Evolutionary conservation across 2,329 filamentous ascomycete genomes (phyloP), one percentile per base, ranked within the genome.

Genomic region (Fusarium oxysporum): DNA sequence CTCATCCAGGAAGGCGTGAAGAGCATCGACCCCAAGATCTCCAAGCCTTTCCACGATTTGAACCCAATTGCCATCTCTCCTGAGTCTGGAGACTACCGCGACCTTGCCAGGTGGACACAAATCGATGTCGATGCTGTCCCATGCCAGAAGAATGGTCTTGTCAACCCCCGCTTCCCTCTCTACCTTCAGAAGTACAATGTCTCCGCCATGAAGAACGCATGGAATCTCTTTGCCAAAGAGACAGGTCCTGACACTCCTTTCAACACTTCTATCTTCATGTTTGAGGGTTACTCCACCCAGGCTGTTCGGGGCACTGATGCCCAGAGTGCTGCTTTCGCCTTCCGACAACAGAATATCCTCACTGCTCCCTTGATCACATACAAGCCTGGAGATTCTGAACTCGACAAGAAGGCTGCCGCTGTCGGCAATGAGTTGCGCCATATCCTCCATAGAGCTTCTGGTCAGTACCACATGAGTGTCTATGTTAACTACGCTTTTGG

Each of bases 401-500:
- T 75, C 3, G 75, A 77, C n/a, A 28, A 72, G 25, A 68, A 55
- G 48, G 73, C 75, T 14, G 75, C 73, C 3, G 44, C 63, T 5
- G 32, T 78, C 0, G 76, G 76, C 1, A 63, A 60, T 12, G 44
- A 70, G 33, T 32, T 78, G 33, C 73, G 74, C 3, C 10, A 61
- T 8, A 73, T 74, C 5, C 51, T 76, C 16, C 69, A 77, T 28
- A 47, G 45, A 23, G 73, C 44, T 19, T 68, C 67, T 14, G 73
- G 65, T 0, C 50, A 61, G 3, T 50, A 47, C 0, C 35, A 72
- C 14, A 72, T 75, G 74, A 59, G 57, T 30, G 71, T 74, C 10
- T 78, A 89, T 63, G 81, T 87, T 57, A 89, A 89, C 77, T 89
- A 88, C 71, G 87, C 86, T 0, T 82, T 82, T 57, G 86, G 86